These are phyloP conservation scores for Fusarium pilosicola DNA, from an alignment of 2,329 filamentous ascomycete genomes.

Conservation along the genomic window DNA sequence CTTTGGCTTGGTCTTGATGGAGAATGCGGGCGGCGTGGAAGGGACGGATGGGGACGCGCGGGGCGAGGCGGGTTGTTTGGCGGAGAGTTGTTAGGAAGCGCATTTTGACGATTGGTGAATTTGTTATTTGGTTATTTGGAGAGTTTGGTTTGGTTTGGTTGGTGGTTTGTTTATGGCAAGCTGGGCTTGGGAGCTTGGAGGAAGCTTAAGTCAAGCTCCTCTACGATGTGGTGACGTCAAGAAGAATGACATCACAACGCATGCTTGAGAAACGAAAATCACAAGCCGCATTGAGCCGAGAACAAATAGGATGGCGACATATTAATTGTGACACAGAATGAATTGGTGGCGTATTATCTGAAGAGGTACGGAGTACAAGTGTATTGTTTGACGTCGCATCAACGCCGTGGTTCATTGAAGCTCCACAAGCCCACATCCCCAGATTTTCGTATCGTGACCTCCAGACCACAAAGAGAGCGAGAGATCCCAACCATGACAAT, in stretches of 20 bases:
- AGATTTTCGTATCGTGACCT: neutral
- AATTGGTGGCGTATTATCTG: neutral
- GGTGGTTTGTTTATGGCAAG: neutral
- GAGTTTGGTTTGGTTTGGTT: neutral
- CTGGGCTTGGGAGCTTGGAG: neutral
- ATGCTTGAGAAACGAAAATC: neutral
- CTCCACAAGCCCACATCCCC: slow-evolving; percentile 5
- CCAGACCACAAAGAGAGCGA: no score
- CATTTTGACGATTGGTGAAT: neutral
- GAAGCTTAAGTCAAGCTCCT: slow-evolving; percentile 17
- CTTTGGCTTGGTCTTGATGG: slow-evolving; percentile 9
- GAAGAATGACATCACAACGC: slow-evolving; percentile 34
- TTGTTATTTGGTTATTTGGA: rapidly evolving
- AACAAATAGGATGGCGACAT: neutral
- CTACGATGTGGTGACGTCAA: slow-evolving; percentile 34
- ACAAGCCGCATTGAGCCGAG: slow-evolving; percentile 10
- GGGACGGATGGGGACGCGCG: slow-evolving; percentile 18
- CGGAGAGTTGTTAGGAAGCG: slow-evolving; percentile 20
- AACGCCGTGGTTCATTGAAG: neutral
- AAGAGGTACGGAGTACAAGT: neutral
- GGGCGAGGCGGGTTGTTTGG: slow-evolving; percentile 4
- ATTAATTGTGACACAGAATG: neutral
- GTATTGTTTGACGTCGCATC: neutral
- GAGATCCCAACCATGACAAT: neutral
- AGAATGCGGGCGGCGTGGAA: slow-evolving; percentile 13